A percentile compares a stretch with the other conserved stretches of the same genome.
These are phyloP conservation scores for Kentomonas sorsogonicus DNA, from an alignment of 208 protist species.

Conservation along the genomic window DNA sequence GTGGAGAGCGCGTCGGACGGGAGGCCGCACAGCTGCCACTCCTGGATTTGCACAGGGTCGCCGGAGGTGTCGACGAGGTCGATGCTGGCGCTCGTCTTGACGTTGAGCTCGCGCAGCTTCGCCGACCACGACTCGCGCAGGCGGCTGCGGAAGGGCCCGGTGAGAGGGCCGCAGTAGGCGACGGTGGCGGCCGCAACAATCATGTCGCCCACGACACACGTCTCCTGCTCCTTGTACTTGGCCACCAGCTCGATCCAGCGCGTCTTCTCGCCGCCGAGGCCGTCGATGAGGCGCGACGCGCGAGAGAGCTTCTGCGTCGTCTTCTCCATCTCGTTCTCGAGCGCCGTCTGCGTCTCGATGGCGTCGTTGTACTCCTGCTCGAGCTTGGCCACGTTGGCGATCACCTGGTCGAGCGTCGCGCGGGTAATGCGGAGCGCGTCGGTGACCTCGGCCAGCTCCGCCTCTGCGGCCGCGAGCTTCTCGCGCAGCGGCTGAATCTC, in stretches of 20 bases:
- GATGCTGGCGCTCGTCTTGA: slow-evolving; percentile 59
- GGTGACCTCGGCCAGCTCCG: slow-evolving; percentile 87
- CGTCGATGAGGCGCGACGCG: slow-evolving; percentile 94
- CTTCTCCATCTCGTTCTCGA: slow-evolving; percentile 92
- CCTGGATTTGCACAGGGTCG: slow-evolving; percentile 93
- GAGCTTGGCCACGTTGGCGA: slow-evolving; percentile 90
- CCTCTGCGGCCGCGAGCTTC: slow-evolving; percentile 78
- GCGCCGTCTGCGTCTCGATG: slow-evolving; percentile 90
- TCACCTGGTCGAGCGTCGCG: slow-evolving; percentile 85
- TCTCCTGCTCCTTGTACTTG: slow-evolving; percentile 81
- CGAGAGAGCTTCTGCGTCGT: slow-evolving; percentile 92
- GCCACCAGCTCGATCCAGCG: slow-evolving; percentile 89
- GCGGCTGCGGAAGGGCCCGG: slow-evolving; percentile 85
- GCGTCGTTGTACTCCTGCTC: slow-evolving; percentile 92
- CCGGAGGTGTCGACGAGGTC: slow-evolving; percentile 88
- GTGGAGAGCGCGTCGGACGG: slow-evolving; percentile 94
- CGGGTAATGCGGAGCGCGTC: slow-evolving; percentile 87
- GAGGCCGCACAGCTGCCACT: slow-evolving; percentile 95
- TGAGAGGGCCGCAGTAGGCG: slow-evolving; percentile 96
- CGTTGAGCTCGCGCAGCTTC: slow-evolving; percentile 45
- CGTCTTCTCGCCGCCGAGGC: slow-evolving; percentile 95
- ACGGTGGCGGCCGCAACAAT: slow-evolving; percentile 93
- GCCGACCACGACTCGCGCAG: slow-evolving; percentile 80
- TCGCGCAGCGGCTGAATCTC: slow-evolving; percentile 92
- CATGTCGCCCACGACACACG: slow-evolving; percentile 93